These are phyloP conservation scores for Boletus holoroseus DNA, from an alignment of 1,284 basidiomycete species.

Conservation along the genomic window DNA sequence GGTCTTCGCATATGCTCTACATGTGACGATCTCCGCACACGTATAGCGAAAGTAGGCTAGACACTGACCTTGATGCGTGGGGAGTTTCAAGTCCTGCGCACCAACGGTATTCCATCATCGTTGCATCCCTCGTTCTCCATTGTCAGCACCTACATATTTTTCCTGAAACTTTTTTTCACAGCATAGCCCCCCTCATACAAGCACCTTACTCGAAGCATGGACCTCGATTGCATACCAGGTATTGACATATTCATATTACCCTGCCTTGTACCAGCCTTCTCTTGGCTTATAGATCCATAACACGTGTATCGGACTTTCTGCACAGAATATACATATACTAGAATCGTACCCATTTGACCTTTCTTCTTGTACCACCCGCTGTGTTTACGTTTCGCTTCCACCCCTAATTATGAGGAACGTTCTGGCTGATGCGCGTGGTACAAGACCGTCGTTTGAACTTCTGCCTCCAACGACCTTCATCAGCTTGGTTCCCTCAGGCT, in stretches of 20 bases:
- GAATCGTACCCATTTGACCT: slow-evolving; percentile 14
- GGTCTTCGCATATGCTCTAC: slow-evolving; percentile 17
- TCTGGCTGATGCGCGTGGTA: slow-evolving; percentile 1
- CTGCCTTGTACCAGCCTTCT: slow-evolving; percentile 2
- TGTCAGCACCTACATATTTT: background rate
- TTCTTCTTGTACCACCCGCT: slow-evolving; percentile 22
- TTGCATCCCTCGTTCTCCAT: background rate
- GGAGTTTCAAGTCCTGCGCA: background rate
- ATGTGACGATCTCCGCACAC: slow-evolving; percentile 6
- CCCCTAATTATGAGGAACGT: slow-evolving; percentile 7
- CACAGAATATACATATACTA: slow-evolving; percentile 9
- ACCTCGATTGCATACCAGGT: slow-evolving; percentile 13
- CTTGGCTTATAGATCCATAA: slow-evolving; percentile 13
- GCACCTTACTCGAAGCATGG: slow-evolving; percentile 14
- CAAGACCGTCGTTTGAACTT: background rate
- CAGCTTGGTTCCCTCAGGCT: background rate
- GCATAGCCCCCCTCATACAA: slow-evolving; percentile 16
- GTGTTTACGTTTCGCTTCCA: slow-evolving; percentile 11
- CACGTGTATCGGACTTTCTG: slow-evolving; percentile 13
- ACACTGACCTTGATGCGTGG: background rate
- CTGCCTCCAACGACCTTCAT: slow-evolving; percentile 4
- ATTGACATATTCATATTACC: slow-evolving; percentile 5
- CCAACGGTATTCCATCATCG: background rate
- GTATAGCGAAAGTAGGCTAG: background rate
- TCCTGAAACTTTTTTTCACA: slow-evolving; percentile 2